A percentile compares a stretch with the other conserved stretches of the same genome.
These are phyloP conservation scores for Porphyra umbilicalis DNA, from an alignment of 31 red algal genomes.

Conservation along the genomic window DNA sequence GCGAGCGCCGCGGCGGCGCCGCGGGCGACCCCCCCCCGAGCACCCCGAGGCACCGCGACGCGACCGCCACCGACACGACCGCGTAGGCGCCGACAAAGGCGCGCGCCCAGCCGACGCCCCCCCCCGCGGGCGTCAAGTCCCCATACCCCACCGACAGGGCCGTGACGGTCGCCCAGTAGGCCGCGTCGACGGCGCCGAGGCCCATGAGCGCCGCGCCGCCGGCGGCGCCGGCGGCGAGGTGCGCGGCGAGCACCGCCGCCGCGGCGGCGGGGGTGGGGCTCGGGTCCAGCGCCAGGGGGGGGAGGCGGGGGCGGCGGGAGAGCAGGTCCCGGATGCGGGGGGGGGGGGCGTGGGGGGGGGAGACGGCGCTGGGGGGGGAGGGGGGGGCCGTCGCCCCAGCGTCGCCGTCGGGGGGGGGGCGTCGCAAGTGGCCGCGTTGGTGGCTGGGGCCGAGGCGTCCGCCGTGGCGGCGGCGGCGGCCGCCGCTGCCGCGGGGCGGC, in stretches of 20 bases:
- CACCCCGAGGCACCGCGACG: neutral
- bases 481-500: too few relatives aligned
- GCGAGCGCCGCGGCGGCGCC: neutral
- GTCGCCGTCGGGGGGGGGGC: too few relatives aligned
- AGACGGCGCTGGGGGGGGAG: too few relatives aligned
- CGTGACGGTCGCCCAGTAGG: neutral
- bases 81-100: neutral
- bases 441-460: too few relatives aligned
- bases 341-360: too few relatives aligned
- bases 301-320: neutral
- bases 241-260: neutral
- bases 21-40: neutral
- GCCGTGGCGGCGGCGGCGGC: too few relatives aligned
- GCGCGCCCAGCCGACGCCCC: neutral
- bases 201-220: neutral
- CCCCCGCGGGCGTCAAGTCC: neutral
- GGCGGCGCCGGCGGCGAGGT: neutral
- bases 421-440: too few relatives aligned
- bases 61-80: neutral
- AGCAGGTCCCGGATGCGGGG: too few relatives aligned
- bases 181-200: neutral
- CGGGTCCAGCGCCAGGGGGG: neutral
- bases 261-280: neutral
- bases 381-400: too few relatives aligned
- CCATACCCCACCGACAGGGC: neutral